Evolutionary conservation across 257 asterid genomes (phyloP), one percentile per base, ranked within the genome.

Genomic region (Hygrophila difformis): DNA sequence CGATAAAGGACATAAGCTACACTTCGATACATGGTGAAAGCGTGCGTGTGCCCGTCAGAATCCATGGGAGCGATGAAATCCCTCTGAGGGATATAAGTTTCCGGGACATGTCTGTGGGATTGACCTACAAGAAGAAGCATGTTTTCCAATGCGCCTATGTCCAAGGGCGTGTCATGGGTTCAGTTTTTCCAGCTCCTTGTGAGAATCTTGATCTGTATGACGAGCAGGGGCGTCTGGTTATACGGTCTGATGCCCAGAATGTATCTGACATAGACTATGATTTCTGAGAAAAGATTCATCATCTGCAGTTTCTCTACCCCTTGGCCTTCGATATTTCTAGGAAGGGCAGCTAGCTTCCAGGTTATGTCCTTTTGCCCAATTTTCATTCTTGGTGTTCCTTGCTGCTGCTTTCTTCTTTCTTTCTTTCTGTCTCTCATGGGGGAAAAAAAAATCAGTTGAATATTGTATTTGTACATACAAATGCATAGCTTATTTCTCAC

Each of bases 41-140:
- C 37, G 96, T 86, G 53, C 94, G 99, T 0, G 96, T 91, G 48
- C 99, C 99, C 0, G 95, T 91, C 19, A 84, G 95, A 15, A 70
- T 86, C 12, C 82, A 82, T 13, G 99, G 99, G 45, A 86, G 79
- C 42, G 66, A 73, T 36, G 87, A 76, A 64, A 86, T 82, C 51
- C 94, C 81, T 13, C 57, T 86, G 8, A 78, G 69, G 48, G 73
- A 78, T 6, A 67, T 91, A 2, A 74, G 65, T 15, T 82, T 91
- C 75, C 63, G 33, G 66, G 95, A 86, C 47, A 63, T 91, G 81
- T 82, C 94, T 0, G 64, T 91, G 1, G 96, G 99, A 43, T 56
- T 72, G 43, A 82, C 95, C 2, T 70, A 82, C 60, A 91, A 80
- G 47, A 86, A 76, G 87, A 82, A 82, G 66, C 95, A 86, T 47